phyloP scores from a whole-genome alignment of 2,329 filamentous ascomycete genomes.

The Penicillium sp. region DNA sequence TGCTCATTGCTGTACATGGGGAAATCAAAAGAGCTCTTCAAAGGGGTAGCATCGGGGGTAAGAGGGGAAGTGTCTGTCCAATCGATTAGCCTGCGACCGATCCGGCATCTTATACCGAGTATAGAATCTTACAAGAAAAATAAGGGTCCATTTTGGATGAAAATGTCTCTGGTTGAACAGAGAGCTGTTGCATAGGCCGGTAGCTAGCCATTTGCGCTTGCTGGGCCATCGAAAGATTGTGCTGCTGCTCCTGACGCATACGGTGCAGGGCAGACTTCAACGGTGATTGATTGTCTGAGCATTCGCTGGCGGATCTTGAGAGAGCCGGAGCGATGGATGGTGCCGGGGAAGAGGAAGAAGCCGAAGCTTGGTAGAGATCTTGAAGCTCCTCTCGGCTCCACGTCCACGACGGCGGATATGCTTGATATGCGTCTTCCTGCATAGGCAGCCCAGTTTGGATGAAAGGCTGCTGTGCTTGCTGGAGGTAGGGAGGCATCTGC shows the following conservation, averaged over 20 bases:
- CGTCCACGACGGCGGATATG: conserved; percentile 29
- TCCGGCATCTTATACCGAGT: not conserved
- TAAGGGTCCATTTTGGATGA: conserved; percentile 55
- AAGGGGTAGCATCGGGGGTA: conserved; percentile 65
- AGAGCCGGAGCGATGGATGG: conserved; percentile 18
- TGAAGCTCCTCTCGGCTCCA: conserved; percentile 34
- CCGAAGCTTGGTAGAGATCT: conserved; percentile 30
- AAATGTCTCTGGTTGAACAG: conserved; percentile 39
- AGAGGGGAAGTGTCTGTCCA: conserved; percentile 47
- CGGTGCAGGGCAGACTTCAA: conserved; percentile 27
- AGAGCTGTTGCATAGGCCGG: conserved; percentile 34
- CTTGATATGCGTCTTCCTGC: conserved; percentile 21
- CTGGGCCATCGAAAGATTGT: conserved; percentile 21
- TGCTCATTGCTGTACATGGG: conserved; percentile 40
- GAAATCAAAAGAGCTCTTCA: conserved; percentile 40
- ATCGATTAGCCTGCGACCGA: not conserved
- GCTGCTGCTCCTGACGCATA: conserved; percentile 32
- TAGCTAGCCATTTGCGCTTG: conserved; percentile 23
- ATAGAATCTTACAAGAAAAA: conserved; percentile 27
- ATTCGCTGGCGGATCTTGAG: conserved; percentile 23
- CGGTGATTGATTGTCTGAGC: conserved; percentile 20
- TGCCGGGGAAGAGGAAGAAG: conserved; percentile 25
- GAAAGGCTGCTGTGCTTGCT: conserved; percentile 50
- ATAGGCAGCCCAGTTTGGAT: conserved; percentile 3
- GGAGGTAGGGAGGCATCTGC: conserved; percentile 13